Evolutionary conservation across 768 basidiomycete genomes (phyloP), one percentile per base, ranked within the genome.

Genomic region (Termitomyces sp.): DNA sequence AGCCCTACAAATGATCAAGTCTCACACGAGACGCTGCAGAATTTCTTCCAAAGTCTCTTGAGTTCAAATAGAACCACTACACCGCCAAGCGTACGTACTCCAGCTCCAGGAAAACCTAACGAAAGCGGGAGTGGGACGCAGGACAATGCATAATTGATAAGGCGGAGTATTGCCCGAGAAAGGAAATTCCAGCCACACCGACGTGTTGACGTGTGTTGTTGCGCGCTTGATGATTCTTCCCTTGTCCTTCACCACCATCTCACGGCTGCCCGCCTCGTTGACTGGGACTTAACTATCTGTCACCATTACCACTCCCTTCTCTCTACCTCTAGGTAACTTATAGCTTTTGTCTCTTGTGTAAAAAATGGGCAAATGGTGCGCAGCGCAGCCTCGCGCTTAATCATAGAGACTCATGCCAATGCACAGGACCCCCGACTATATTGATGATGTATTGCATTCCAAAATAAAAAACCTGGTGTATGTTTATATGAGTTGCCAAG

Each of bases 1-100:
- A 78, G 71, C 60, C 72, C 79, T 21, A 70, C 75, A 10, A 76
- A 72, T 9, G 82, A 78, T n/a, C 86, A 83, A 71, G 80, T 81
- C 40, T 87, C 91, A 57, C 89, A 92, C 65, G 89, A 91, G 67
- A 88, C 92, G 17, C 68, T 94, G 60, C 89, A 92, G 63, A 87
- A 87, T 67, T 94, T 94, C 77, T 94, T 94, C 83, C 83, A 91
- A 70, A 89, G 85, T 56, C 68, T 93, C 66, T 70, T 94, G 60
- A 86, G 79, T 61, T 82, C 83, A 41, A 88, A 85, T 26, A 52
- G 60, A 21, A 54, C 55, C 1, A 52, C 43, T 1, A 53, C 60
- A 26, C 40, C 57, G 4, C 42, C 57, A 17, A 43, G 21, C 14
- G 40, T 26, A 10, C 54, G 54, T 30, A 44, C 47, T 23, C 5